A percentile compares a stretch with the other conserved stretches of the same genome.
Conservation (phyloP, 345 rosid genomes). For the Eutrema heterophyllum region DNA sequence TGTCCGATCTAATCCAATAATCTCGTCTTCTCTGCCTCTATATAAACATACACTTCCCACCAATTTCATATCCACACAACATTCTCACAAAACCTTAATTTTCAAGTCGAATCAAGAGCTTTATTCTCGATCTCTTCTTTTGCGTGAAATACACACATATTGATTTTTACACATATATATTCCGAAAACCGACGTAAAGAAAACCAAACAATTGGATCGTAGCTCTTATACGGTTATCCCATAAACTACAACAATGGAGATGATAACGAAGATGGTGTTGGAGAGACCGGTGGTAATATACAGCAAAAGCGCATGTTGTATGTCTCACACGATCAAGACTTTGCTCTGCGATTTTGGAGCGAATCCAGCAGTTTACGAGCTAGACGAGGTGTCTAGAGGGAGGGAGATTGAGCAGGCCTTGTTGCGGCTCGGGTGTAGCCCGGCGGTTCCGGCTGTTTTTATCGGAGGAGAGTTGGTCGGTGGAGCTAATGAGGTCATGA, state of each 20-base stretch:
- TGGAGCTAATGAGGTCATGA: constrained; percentile 83
- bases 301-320: constrained; percentile 72
- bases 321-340: constrained; percentile 77
- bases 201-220: neutral
- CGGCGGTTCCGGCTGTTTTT: constrained; percentile 67
- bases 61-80: constrained; percentile 21
- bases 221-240: neutral
- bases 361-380: constrained; percentile 61
- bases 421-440: constrained; percentile 60
- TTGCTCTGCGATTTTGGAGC: constrained; percentile 72
- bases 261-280: constrained; percentile 47
- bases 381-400: constrained; percentile 63
- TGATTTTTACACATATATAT: neutral
- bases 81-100: neutral
- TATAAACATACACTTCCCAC: constrained; percentile 17
- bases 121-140: neutral
- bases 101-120: neutral
- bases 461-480: constrained; percentile 82
- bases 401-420: constrained; percentile 77
- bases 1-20: constrained; percentile 19
- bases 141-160: neutral
- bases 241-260: constrained; percentile 43
- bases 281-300: constrained; percentile 89
- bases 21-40: constrained; percentile 18
- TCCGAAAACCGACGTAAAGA: neutral